These are phyloP conservation scores for Serendipita sp. DNA, from an alignment of 768 basidiomycete genomes.

Conservation along the genomic window DNA sequence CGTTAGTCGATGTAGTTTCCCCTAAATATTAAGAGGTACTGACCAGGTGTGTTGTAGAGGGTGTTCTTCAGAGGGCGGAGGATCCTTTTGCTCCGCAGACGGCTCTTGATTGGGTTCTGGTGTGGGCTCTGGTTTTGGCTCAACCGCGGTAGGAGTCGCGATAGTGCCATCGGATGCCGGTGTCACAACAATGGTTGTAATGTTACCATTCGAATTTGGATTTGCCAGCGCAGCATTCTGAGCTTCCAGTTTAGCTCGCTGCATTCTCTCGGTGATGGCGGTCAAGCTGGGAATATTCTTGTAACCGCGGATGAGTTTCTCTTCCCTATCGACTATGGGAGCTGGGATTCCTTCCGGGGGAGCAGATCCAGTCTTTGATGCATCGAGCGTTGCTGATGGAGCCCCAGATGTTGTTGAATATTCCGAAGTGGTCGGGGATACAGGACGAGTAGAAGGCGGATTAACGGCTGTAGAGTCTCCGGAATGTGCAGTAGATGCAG, in stretches of 20 bases:
- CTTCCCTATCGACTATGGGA: constrained; percentile 17
- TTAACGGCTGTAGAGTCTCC: constrained; percentile 55
- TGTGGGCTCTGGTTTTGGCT: constrained; percentile 43
- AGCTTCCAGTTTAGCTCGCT: constrained; percentile 34
- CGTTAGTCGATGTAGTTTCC: constrained; percentile 1
- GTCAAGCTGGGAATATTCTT: constrained; percentile 80
- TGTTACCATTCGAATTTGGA: constrained; percentile 35
- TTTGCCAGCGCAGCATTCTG: constrained; percentile 28
- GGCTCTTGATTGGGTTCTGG: constrained; percentile 18
- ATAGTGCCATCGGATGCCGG: constrained; percentile 19
- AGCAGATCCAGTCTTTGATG: constrained; percentile 12
- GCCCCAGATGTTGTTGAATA: constrained; percentile 17
- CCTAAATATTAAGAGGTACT: constrained; percentile 14
- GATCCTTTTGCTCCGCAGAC: constrained; percentile 43
- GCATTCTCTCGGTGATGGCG: constrained; percentile 66
- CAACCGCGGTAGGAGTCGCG: constrained; percentile 62
- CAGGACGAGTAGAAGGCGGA: constrained; percentile 45
- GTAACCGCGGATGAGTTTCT: constrained; percentile 43
- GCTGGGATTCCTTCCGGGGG: constrained; percentile 4
- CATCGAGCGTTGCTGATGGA: constrained; percentile 13
- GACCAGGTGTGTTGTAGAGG: constrained; percentile 75
- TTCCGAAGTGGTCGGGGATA: constrained; percentile 40
- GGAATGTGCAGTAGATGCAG: constrained; percentile 26
- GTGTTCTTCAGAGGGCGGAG: constrained; percentile 35
- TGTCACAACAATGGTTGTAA: constrained; percentile 14